Evolutionary conservation across 306 rosid species (phyloP).

Genomic region (Lathyrus sativus): DNA sequence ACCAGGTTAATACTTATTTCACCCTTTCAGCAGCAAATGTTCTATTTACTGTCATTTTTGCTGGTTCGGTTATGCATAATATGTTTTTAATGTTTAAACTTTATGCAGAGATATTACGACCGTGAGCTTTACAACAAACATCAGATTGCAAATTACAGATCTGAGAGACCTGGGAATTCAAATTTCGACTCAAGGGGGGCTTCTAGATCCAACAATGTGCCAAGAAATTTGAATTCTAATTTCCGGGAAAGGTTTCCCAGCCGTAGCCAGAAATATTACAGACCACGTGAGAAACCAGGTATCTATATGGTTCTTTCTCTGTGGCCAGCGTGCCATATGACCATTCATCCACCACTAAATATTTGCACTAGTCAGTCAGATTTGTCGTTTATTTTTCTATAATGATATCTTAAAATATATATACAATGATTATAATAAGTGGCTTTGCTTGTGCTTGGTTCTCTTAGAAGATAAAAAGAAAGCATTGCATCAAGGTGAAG

Average conservation of each 20-base stretch:
- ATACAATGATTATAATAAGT: constrained; percentile 42
- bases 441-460: constrained; percentile 65
- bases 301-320: constrained; percentile 44
- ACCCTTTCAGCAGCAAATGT: constrained; percentile 2
- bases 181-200: neutral
- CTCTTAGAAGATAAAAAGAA: constrained; percentile 58
- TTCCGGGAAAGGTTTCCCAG: constrained; percentile 50
- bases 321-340: constrained; percentile 45
- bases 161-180: constrained; percentile 13
- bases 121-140: constrained; percentile 31
- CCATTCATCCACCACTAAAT: constrained; percentile 39
- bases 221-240: neutral
- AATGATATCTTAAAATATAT: constrained; percentile 44
- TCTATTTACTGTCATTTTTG: neutral
- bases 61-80: neutral
- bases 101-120: constrained; percentile 49
- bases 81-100: constrained; percentile 20
- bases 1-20: constrained; percentile 22
- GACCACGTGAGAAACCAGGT: neutral
- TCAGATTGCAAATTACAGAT: constrained; percentile 43
- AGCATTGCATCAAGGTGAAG: constrained; percentile 53
- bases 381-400: constrained; percentile 35
- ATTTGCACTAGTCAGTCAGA: constrained; percentile 42
- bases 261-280: constrained; percentile 32
- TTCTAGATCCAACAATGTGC: neutral